Evolutionary conservation across 208 protist species (phyloP), one percentile per base, ranked within the genome.

Genomic region (Wallacemonas collosoma): DNA sequence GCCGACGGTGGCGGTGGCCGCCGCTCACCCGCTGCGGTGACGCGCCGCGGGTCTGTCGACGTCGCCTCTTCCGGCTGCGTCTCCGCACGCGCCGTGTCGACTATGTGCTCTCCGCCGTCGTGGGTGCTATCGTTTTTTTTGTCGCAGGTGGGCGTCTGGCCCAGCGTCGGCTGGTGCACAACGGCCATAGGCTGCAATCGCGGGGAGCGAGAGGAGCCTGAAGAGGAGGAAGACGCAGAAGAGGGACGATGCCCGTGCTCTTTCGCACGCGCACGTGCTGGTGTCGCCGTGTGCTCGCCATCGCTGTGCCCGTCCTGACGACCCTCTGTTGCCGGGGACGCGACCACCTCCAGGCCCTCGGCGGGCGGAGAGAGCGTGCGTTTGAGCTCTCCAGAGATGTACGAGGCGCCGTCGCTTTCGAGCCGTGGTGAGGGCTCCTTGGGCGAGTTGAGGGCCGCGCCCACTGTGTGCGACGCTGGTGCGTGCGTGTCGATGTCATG

Each of bases 391-490:
- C 53, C 60, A 3, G 60, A 65, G 41, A 17, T 41, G 60, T 50
- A 65, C 60, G 60, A 65, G 60, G 39, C 60, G 43, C 60, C 41
- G 43, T 65, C 60, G 26, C 60, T 65, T 1, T 65, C 60, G 3
- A 15, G 60, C 0, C 39, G 60, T 26, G 60, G 60, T 15, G 56
- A 62, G 38, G 26, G 56, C 6, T 26, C 0, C 51, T 12, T n/a
- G n/a, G 51, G 15, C 14, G 56, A 41, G 26, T 4, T 6, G 5
- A 26, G 26, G 14, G 56, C 35, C 26, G 11, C 56, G 6, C 12
- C 51, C 5, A n/a, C 47, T 51, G 26, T 26, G 26, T 26, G 26
- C 26, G 26, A 26, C 26, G 26, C 26, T 26, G 26, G 26, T 26
- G 26, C 26, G 26, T 26, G 54, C 54, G 17, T 58, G 15, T 11